Base-by-base conservation (phyloP, 768 basidiomycete species). In the Xerocomellus chrysenteron region DNA sequence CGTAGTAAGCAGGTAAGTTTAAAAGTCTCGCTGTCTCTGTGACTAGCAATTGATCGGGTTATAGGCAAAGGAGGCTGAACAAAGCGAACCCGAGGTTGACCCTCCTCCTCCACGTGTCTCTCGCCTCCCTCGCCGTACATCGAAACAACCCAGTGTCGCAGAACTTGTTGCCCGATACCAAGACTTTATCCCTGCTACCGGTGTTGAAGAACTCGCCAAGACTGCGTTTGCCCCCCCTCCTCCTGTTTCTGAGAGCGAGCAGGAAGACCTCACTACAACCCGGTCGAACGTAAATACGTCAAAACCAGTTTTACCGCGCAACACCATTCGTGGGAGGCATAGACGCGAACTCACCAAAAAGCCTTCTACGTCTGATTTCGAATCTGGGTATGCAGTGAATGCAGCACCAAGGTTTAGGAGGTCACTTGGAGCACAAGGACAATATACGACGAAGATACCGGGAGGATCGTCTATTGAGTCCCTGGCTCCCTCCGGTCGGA, bases 341-440 rank as follows among this genome's bases (percentile, higher is more conserved):
- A 68, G 56, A 56, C 80, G 78, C 39, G 62, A 78, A 45, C 72
- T 80, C 42, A 64, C 73, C 14, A 80, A 77, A 66, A 84, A 84
- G 59, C 73, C 83, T 39, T 86, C 87, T 10, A 78, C 79, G 11
- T 95, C 94, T 7, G 94, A 96, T 67, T 92, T 92, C 52, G 94
- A 96, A 73, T 84, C 89, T 54, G 85, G 94, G 46, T 96, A 95
- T 73, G 93, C 94, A 4, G 90, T 87, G n/a, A 94, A 94, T 66
- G 86, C 94, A 55, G 93, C 92, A 1, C 88, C 92, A 2, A 80
- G 82, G 60, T 87, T 91, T 61, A 75, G 87, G 24, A 83, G 83
- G 51, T 67, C 80, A 5, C 54, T 76, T 9, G 71, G 75, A 39
- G 49, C 61, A 69, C 68, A 57, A 28, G 56, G 62, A 14, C 66